These are phyloP conservation scores for Mycena venus DNA, from an alignment of 768 basidiomycete species.

Conservation along the genomic window DNA sequence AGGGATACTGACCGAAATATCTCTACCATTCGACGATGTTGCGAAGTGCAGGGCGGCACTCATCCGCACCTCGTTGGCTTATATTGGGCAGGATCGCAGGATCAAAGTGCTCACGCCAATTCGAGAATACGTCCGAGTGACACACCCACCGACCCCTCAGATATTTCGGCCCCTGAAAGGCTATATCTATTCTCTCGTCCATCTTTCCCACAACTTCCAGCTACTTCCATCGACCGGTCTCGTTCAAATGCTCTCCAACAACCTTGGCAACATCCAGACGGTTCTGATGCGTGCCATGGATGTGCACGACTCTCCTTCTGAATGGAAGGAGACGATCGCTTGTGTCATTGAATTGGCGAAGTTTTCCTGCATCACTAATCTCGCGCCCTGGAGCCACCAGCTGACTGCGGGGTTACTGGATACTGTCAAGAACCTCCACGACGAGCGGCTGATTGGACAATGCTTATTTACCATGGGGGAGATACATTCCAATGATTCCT, in stretches of 20 bases:
- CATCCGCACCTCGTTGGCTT: background rate
- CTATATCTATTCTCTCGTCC: background rate
- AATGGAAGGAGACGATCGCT: background rate
- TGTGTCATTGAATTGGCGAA: background rate
- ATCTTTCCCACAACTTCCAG: constrained; percentile 3
- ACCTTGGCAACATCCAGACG: background rate
- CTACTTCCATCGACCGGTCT: background rate
- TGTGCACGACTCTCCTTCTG: background rate
- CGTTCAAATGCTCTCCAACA: background rate
- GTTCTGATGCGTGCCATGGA: background rate
- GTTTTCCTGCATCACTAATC: constrained; percentile 4
- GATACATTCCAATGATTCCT: background rate
- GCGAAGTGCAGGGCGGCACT: background rate
- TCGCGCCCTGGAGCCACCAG: constrained; percentile 9
- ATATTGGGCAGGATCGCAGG: background rate
- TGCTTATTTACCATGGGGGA: background rate
- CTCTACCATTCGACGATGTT: background rate
- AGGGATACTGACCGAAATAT: background rate
- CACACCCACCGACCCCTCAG: background rate
- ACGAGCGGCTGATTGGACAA: background rate
- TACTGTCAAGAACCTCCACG: background rate
- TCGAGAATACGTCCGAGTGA: background rate
- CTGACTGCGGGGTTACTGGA: background rate
- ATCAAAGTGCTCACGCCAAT: background rate
- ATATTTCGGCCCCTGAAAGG: background rate